phyloP scores from a whole-genome alignment of 345 rosid species.

The Aquilaria yunnanensis region DNA sequence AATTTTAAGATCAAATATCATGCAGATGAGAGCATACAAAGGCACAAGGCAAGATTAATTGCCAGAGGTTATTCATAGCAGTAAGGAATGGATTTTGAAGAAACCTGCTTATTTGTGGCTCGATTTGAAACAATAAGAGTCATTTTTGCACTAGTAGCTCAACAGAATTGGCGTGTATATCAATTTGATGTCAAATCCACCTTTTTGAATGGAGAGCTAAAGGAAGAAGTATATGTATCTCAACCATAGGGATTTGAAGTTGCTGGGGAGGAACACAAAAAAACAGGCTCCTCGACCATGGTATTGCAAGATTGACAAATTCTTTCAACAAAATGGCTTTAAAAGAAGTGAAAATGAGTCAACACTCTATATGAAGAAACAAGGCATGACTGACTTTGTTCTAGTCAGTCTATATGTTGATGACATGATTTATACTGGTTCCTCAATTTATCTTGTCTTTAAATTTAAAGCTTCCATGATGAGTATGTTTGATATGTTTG shows the following conservation, averaged over 20 bases:
- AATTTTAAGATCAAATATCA: conserved; percentile 3
- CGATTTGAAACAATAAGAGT: conserved; percentile 5
- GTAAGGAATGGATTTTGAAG: neutral
- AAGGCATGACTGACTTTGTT: neutral
- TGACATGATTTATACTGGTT: neutral
- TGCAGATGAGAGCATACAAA: conserved; percentile 8
- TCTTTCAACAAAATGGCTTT: neutral
- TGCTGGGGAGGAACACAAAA: neutral
- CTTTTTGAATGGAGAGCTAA: conserved; percentile 9
- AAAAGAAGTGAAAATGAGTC: neutral
- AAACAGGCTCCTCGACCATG: neutral
- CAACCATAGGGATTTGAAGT: conserved; percentile 1
- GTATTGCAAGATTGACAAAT: neutral
- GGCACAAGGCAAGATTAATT: neutral
- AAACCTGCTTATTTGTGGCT: neutral
- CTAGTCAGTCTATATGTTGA: neutral
- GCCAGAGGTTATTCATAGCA: conserved; percentile 5
- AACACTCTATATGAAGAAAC: neutral
- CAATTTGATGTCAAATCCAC: conserved; percentile 19
- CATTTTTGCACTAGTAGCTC: neutral
- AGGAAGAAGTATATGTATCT: conserved; percentile 8
- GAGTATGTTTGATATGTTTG: neutral
- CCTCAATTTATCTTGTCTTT: neutral
- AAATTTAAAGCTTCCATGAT: neutral
- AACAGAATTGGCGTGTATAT: conserved; percentile 1